Evolutionary conservation across 345 rosid genomes (phyloP).

Genomic region (Ailanthus altissimus): DNA sequence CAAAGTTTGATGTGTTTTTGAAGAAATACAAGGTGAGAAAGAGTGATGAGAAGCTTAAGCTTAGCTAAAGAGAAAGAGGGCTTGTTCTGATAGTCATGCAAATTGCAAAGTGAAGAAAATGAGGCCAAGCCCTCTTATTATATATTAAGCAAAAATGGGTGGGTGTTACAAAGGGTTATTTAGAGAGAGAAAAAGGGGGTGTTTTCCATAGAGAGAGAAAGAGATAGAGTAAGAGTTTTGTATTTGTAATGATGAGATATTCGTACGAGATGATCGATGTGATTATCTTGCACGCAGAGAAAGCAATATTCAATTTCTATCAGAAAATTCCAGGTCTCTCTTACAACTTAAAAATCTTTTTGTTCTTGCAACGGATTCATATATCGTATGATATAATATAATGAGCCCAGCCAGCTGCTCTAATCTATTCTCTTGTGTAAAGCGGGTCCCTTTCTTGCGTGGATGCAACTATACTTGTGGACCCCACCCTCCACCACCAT

Average conservation of each 20-base stretch:
- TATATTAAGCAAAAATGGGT: slow-evolving; percentile 45
- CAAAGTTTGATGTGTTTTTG: slow-evolving; percentile 5
- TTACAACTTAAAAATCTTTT: neutral
- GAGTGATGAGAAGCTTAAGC: neutral
- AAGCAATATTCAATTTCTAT: slow-evolving; percentile 13
- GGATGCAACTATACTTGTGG: slow-evolving; percentile 51
- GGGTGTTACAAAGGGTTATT: neutral
- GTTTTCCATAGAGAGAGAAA: neutral
- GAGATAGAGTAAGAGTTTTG: neutral
- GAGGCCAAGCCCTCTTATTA: slow-evolving; percentile 28
- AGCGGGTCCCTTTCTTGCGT: slow-evolving; percentile 49
- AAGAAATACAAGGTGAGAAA: slow-evolving; percentile 21
- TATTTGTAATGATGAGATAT: slow-evolving; percentile 33
- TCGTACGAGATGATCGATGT: slow-evolving; percentile 37
- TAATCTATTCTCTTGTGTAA: too few species aligned
- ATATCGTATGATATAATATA: neutral
- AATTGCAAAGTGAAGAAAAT: slow-evolving; percentile 37
- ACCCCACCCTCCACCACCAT: slow-evolving; percentile 33
- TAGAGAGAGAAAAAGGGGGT: slow-evolving; percentile 7
- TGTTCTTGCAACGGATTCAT: slow-evolving; percentile 1
- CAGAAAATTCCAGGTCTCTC: slow-evolving; percentile 23
- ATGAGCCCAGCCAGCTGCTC: neutral
- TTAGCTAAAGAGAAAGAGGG: neutral
- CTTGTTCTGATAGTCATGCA: slow-evolving; percentile 18
- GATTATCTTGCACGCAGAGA: slow-evolving; percentile 41